Conservation (phyloP, 345 rosid genomes). For the Rhodomyrtus tomentosa region DNA sequence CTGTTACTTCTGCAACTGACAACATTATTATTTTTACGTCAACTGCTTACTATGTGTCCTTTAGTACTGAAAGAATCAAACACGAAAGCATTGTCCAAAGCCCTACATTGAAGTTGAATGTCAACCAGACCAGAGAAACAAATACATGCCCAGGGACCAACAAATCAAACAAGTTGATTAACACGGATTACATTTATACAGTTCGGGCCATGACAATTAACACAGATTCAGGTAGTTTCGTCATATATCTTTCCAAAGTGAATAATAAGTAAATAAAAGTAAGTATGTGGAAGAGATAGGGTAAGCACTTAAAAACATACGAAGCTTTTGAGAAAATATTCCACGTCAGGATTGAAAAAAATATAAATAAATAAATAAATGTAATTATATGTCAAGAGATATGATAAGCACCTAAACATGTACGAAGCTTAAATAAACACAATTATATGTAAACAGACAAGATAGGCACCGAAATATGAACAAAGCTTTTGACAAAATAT, state of each 20-base stretch:
- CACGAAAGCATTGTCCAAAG: background rate
- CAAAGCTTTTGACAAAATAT: background rate
- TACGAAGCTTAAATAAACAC: background rate
- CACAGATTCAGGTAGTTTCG: background rate
- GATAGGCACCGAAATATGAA: background rate
- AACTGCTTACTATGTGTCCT: background rate
- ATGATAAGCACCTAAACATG: too few species aligned
- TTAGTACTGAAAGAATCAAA: background rate
- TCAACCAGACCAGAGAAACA: background rate
- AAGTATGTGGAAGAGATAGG: background rate
- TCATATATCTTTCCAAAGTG: background rate
- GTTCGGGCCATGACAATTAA: background rate
- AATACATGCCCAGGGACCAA: background rate
- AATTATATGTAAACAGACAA: background rate
- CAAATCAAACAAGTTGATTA: background rate
- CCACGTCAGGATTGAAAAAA: too few species aligned
- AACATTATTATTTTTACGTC: background rate
- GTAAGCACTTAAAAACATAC: too few species aligned
- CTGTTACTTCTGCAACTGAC: background rate
- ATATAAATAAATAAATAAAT: too few species aligned
- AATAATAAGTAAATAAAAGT: background rate
- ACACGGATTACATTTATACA: background rate
- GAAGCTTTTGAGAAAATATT: too few species aligned
- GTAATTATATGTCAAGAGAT: too few species aligned
- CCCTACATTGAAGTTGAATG: background rate